A percentile compares a stretch with the other conserved stretches of the same genome.
phyloP scores from a whole-genome alignment of 2,329 filamentous ascomycete genomes.

The Neopestalotiopsis sp. region DNA sequence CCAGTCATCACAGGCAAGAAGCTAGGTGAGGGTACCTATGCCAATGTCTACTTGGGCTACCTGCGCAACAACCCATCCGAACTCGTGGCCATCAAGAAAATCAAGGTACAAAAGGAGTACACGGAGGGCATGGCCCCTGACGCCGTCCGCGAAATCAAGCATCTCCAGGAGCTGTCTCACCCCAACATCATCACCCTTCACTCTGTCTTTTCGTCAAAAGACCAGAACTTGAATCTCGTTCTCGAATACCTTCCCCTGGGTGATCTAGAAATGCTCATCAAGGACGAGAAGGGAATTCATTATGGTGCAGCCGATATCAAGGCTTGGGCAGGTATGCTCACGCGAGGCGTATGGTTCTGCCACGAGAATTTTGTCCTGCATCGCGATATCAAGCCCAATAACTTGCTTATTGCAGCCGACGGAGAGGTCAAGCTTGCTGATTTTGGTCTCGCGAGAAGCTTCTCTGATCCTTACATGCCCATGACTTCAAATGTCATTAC shows the following conservation, averaged over 20 bases:
- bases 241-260: constrained; percentile 93
- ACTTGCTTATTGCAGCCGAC: constrained; percentile 90
- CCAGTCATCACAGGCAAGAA: constrained; percentile 70
- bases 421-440: constrained; percentile 95
- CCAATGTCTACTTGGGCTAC: constrained; percentile 90
- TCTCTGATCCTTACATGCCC: constrained; percentile 82
- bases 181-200: constrained; percentile 94
- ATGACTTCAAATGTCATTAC: constrained; percentile 98
- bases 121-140: constrained; percentile 93
- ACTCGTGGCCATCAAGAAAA: constrained; percentile 91
- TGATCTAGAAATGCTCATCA: constrained; percentile 93
- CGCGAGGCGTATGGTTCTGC: constrained; percentile 91
- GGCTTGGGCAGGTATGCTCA: constrained; percentile 98
- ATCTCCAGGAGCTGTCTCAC: constrained; percentile 90
- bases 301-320: constrained; percentile 94
- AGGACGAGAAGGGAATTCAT: constrained; percentile 76
- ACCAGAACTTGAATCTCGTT: constrained; percentile 95
- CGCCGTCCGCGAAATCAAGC: constrained; percentile 93
- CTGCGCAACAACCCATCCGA: constrained; percentile 72
- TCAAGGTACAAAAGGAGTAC: constrained; percentile 85
- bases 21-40: constrained; percentile 95
- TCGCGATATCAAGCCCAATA: constrained; percentile 99
- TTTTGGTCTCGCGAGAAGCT: constrained; percentile 91
- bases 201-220: constrained; percentile 93
- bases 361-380: constrained; percentile 94